A percentile compares a stretch with the other conserved stretches of the same genome.
phyloP scores from a whole-genome alignment of 2,329 filamentous ascomycete species.

The Periconia digitata region DNA sequence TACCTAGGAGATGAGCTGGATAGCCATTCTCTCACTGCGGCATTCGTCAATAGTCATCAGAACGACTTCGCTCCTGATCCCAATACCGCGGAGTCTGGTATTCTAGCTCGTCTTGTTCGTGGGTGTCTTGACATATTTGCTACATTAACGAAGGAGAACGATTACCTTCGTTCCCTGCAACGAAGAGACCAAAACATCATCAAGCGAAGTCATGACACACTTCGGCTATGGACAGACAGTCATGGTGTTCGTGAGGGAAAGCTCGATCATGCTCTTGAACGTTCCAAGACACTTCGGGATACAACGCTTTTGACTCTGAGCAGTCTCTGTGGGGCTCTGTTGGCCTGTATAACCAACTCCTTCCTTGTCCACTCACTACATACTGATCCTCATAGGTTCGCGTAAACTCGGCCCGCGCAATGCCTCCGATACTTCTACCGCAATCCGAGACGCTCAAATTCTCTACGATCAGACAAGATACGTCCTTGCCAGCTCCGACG shows the following conservation, averaged over 20 bases:
- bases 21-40: no score
- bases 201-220: conserved; percentile 9
- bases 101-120: conserved; percentile 8
- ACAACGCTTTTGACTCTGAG: conserved; percentile 16
- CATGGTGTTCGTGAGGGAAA: conserved; percentile 12
- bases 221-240: conserved; percentile 21
- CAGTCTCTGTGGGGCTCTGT: conserved; percentile 11
- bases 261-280: conserved; percentile 18
- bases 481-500: conserved; percentile 7
- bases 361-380: neutral
- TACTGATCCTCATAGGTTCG: no score
- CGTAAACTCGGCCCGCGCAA: neutral
- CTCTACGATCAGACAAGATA: conserved; percentile 14
- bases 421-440: neutral
- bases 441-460: neutral
- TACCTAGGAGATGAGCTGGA: no score
- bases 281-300: conserved; percentile 13
- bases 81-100: conserved; percentile 3
- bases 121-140: conserved; percentile 8
- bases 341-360: conserved; percentile 6
- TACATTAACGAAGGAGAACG: neutral
- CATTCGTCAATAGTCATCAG: no score
- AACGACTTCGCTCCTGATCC: neutral
- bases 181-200: conserved; percentile 7
- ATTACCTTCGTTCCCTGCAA: neutral